These are phyloP conservation scores for Phanerodontia chrysosporium DNA, from an alignment of 768 basidiomycete species.

Conservation along the genomic window DNA sequence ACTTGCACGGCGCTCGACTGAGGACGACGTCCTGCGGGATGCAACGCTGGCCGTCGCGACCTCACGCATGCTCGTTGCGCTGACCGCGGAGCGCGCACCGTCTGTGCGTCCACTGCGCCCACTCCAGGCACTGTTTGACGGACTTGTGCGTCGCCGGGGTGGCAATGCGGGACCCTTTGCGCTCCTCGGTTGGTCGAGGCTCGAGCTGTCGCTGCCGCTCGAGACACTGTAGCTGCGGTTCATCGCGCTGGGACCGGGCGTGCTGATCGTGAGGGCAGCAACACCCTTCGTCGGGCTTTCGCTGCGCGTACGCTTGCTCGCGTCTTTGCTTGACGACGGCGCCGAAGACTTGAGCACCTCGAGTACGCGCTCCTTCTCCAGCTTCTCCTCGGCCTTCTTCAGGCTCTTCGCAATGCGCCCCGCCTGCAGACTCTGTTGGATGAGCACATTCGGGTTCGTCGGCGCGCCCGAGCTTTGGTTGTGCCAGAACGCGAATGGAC, in stretches of 20 bases:
- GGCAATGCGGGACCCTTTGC: conserved; percentile 30
- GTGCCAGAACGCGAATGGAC: conserved; percentile 17
- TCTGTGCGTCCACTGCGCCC: background rate
- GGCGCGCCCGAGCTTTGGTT: conserved; percentile 10
- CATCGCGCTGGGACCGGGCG: background rate
- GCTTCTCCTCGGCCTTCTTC: conserved; percentile 62
- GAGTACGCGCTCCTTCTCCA: conserved; percentile 67
- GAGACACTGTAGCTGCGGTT: background rate
- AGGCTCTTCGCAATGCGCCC: conserved; percentile 66
- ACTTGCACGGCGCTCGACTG: conserved; percentile 8
- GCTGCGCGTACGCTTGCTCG: conserved; percentile 17
- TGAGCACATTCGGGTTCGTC: conserved; percentile 45
- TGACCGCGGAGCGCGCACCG: conserved; percentile 22
- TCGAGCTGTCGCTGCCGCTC: background rate
- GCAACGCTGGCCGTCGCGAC: conserved; percentile 35
- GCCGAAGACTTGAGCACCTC: conserved; percentile 65
- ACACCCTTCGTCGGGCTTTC: conserved; percentile 18
- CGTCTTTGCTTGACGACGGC: background rate
- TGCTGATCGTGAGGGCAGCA: background rate
- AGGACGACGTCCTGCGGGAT: conserved; percentile 8
- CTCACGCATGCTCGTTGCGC: conserved; percentile 36
- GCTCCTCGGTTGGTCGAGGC: conserved; percentile 5
- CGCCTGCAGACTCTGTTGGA: conserved; percentile 68
- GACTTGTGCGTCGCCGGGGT: conserved; percentile 31
- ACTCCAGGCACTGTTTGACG: conserved; percentile 17